Evolutionary conservation across 2,329 filamentous ascomycete genomes (phyloP), one percentile per base, ranked within the genome.

Genomic region (Sporothrix dimorphospora): DNA sequence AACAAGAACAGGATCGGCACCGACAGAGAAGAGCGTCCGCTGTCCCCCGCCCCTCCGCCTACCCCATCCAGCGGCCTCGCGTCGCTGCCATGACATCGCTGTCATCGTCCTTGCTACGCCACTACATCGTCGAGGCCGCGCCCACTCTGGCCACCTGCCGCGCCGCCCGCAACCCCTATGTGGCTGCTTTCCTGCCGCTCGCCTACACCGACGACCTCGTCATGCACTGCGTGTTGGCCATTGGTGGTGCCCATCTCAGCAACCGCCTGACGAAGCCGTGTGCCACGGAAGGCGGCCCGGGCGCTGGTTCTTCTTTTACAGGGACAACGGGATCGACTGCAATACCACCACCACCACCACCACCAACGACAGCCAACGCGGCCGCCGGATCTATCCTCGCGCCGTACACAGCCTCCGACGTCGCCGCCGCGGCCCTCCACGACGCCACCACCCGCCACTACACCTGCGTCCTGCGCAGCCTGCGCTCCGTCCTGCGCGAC

Each of bases 141-240:
- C 71, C 72, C 4, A 45, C 30, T 4, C 51, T 76, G 19, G 63
- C 71, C n/a, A 72, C 73, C n/a, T 55, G 63, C 47, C 57, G 53
- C 42, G 68, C 70, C 4, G 49, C 68, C 2, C 69, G 63, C 71
- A 76, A 76, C 71, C 74, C 76, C 1, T 76, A 70, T 21, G 19
- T 77, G 3, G 65, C 71, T 5, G 66, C 69, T 49, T 55, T 77
- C 14, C 66, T 77, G 47, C 76, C 76, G 38, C 73, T 77, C 24
- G 76, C 76, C 34, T 74, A 76, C 47, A 69, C 69, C 51, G 75
- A 77, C 73, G 75, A 77, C 59, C 74, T 77, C 38, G 72, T 77
- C n/a, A 76, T 77, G 76, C 76, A 77, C 71, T 74, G 73, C 71
- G 51, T 77, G 8, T 55, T 76, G 8, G 74, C 74, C 40, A 71